Evolutionary conservation across 2,329 filamentous ascomycete genomes (phyloP), one percentile per base, ranked within the genome.

Genomic region (Parafenestella ontariensis): DNA sequence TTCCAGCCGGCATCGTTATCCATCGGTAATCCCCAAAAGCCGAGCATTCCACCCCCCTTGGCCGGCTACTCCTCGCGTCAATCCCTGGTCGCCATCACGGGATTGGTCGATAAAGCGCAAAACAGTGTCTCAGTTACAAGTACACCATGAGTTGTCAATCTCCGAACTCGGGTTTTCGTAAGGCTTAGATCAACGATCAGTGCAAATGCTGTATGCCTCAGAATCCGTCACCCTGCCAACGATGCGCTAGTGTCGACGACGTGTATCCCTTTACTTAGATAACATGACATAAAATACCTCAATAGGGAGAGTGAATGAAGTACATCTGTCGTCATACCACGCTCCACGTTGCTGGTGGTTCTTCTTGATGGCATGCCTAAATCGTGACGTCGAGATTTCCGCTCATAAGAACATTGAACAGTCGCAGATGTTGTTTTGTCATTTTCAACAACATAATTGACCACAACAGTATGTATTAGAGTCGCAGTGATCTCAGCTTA

Each of bases 1-100:
- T 47, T 48, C 54, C 41, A 49, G 26, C 39, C 44, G 47, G 54
- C 37, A 46, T 17, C 20, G n/a, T 46, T 31, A 42, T 28, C 50
- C 57, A 46, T 53, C 40, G 46, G 54, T 29, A 29, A 46, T 36
- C n/a, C n/a, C n/a, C 39, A 47, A 36, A 37, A 29, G 11, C 20
- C 13, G 10, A 23, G 45, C 33, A 41, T 52, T 42, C 53, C 50
- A 34, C 31, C 20, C 23, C 26, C 13, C 23, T 41, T 50, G 28
- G 33, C 39, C 29, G 28, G 33, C 24, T 20, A 39, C 37, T 29
- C 33, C 31, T 46, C 21, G 17, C 28, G n/a, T 21, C 18, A 23
- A 6, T 46, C 8, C 11, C 3, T 34, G 43, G 20, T 33, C 21
- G 34, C 43, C 15, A 45, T 43, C n/a, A 23, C 33, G 21, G 17